Evolutionary conservation across 2,329 filamentous ascomycete genomes (phyloP).

Genomic region (Clarireedia paspali): DNA sequence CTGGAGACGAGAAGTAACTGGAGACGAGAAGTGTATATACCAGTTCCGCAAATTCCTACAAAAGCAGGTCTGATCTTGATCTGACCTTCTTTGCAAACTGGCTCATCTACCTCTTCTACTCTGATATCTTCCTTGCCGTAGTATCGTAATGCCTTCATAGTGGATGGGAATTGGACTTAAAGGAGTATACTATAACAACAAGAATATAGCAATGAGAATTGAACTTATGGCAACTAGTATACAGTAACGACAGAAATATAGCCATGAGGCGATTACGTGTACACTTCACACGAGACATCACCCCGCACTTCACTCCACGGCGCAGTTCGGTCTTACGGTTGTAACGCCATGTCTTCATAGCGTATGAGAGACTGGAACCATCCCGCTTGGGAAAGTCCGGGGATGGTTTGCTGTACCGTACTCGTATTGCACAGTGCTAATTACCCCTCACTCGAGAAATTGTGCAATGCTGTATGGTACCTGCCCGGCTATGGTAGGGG

Average conservation of each 20-base stretch:
- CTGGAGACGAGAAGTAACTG: not conserved
- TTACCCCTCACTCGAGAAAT: not conserved
- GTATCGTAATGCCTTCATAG: constrained; percentile 38
- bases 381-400: too few relatives aligned
- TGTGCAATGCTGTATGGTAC: not conserved
- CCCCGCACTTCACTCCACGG: too few relatives aligned
- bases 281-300: too few relatives aligned
- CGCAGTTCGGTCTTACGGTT: too few relatives aligned
- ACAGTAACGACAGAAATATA: not conserved
- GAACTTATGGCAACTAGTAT: not conserved
- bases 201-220: not conserved
- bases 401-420: too few relatives aligned
- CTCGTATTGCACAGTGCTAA: not conserved
- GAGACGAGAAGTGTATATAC: constrained; percentile 12
- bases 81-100: constrained; percentile 41
- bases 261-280: not conserved
- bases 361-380: too few relatives aligned
- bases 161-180: not conserved
- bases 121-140: constrained; percentile 48
- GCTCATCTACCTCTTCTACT: constrained; percentile 42
- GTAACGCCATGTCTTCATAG: too few relatives aligned
- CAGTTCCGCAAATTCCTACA: constrained; percentile 46
- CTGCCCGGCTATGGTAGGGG: not conserved
- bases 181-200: not conserved
- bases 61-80: constrained; percentile 40